A percentile compares a stretch with the other conserved stretches of the same genome.
Evolutionary conservation across 2,329 filamentous ascomycete species (phyloP).

Genomic region (Sarocladiaceae sp.): DNA sequence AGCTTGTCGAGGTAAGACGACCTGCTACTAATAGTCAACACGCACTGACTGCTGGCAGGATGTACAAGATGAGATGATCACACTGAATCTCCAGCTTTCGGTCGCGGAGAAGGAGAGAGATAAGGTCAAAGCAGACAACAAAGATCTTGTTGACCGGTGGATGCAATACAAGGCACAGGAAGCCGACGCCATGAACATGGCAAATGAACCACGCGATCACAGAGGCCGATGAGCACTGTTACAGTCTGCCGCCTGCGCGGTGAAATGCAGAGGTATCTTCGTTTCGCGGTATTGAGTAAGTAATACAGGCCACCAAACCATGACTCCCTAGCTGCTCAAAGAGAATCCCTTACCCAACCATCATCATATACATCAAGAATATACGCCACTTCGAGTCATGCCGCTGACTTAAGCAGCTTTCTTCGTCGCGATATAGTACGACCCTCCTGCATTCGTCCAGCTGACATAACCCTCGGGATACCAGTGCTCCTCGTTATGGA

Average conservation of each 20-base stretch:
- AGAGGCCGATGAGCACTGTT: constrained; percentile 18
- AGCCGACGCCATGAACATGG: constrained; percentile 77
- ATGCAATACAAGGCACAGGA: constrained; percentile 82
- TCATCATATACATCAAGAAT: neutral
- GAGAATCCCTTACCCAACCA: neutral
- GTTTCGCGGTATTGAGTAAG: constrained; percentile 3
- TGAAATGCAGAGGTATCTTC: neutral
- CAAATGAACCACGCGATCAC: constrained; percentile 42
- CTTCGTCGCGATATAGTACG: constrained; percentile 84
- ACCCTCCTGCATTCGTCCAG: constrained; percentile 80
- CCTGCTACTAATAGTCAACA: neutral
- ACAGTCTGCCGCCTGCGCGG: neutral
- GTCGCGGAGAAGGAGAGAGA: constrained; percentile 72
- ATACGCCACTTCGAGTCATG: neutral
- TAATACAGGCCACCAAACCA: neutral
- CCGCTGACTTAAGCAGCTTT: constrained; percentile 32
- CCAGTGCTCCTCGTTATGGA: constrained; percentile 62
- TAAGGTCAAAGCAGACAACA: constrained; percentile 74
- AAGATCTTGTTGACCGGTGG: constrained; percentile 84
- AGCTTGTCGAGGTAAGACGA: constrained; percentile 61
- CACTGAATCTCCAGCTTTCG: constrained; percentile 80
- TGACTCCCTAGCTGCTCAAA: neutral
- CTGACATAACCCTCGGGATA: constrained; percentile 73
- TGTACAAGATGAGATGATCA: constrained; percentile 88
- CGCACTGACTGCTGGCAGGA: constrained; percentile 39